Conservation (phyloP, 2,329 filamentous ascomycete genomes). For the Monosporascus sp. region DNA sequence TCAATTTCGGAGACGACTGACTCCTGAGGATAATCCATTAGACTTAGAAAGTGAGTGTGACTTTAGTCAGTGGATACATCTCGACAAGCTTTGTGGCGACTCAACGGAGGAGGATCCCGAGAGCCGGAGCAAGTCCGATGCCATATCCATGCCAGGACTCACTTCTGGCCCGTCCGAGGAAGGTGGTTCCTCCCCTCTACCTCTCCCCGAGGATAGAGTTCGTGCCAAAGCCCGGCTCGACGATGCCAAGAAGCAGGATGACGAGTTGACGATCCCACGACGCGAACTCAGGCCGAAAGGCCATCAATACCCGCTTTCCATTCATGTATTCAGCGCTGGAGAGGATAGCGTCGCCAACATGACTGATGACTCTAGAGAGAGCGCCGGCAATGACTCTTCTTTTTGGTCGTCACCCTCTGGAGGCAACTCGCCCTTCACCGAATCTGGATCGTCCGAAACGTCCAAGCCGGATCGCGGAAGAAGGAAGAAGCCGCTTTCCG, state of each 20-base stretch:
- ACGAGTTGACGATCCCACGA: background rate
- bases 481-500: background rate
- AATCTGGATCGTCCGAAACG: background rate
- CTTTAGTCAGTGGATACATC: background rate
- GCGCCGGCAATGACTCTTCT: background rate
- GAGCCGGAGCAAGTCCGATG: background rate
- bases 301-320: background rate
- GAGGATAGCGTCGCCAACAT: background rate
- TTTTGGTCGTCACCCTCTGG: background rate
- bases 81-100: background rate
- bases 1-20: background rate
- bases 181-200: background rate
- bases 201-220: background rate
- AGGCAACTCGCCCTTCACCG: background rate
- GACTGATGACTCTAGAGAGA: background rate
- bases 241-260: background rate
- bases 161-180: background rate
- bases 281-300: background rate
- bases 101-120: background rate
- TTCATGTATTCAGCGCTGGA: background rate
- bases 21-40: too few relatives aligned
- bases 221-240: background rate
- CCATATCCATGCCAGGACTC: background rate
- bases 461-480: background rate
- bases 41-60: background rate